Conservation (phyloP, 257 asterid genomes). For the Gardenia jasminoides region DNA sequence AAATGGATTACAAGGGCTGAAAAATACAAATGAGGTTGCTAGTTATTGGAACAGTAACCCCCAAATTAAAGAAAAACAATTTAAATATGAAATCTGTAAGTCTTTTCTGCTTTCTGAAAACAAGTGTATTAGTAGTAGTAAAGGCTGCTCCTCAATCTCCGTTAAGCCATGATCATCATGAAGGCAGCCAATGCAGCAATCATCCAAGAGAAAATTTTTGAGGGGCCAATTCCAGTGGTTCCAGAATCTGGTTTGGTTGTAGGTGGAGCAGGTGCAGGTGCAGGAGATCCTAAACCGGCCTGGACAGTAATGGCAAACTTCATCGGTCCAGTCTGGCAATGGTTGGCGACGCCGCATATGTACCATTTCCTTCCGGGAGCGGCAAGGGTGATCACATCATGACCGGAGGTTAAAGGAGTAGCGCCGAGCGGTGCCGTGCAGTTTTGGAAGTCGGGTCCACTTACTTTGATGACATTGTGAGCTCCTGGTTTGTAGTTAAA, state of each 20-base stretch:
- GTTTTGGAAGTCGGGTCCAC: constrained; percentile 7
- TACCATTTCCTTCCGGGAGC: constrained; percentile 44
- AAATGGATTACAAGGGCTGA: background rate
- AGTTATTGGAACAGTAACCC: background rate
- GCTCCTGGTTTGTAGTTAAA: constrained; percentile 25
- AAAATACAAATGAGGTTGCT: background rate
- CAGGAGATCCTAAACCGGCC: background rate
- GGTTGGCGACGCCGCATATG: constrained; percentile 21
- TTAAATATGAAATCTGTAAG: background rate
- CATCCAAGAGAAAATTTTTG: constrained; percentile 14
- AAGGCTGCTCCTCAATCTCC: background rate
- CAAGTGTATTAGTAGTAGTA: background rate
- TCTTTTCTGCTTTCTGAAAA: background rate
- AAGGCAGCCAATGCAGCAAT: constrained; percentile 17
- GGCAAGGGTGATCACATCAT: constrained; percentile 24
- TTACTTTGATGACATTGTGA: constrained; percentile 36
- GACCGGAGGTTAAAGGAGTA: constrained; percentile 12
- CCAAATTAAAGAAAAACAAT: no score
- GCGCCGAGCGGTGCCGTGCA: background rate
- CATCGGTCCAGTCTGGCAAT: constrained; percentile 32
- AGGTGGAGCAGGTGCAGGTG: constrained; percentile 14
- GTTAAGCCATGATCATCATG: constrained; percentile 10
- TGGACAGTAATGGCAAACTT: constrained; percentile 39
- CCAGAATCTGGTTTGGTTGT: background rate
- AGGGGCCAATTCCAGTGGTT: constrained; percentile 13